Evolutionary conservation across 2,329 filamentous ascomycete genomes (phyloP), one percentile per base, ranked within the genome.

Genomic region (Byssoonygena ceratinophila): DNA sequence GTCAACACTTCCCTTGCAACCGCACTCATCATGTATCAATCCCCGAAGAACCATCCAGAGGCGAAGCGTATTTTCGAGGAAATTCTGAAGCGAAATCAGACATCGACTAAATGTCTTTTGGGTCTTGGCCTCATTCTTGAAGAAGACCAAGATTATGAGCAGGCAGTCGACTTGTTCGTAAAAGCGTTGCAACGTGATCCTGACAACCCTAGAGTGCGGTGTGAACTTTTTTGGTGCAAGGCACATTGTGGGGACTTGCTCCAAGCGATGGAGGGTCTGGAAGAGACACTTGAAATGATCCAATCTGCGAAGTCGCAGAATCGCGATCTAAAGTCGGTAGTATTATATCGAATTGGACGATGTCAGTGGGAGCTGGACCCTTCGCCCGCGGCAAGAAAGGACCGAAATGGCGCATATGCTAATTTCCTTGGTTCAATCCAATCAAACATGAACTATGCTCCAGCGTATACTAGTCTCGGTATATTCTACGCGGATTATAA

Each of bases 151-250:
- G 85, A 97, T 57, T 96, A 87, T 61, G 75, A 79, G 44, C 78
- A 87, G 61, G 92, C 94, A 0, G 81, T 90, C 36, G 79, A 84
- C 25, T 96, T 94, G 62, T 71, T 98, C 11, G 78, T 77, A 36
- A 80, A 87, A 57, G 92, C 92, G 1, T 67, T 94, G 23, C 66
- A 82, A 57, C 80, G 85, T 22, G 87, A 95, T 62, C 72, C 76
- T 1, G 73, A 74, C 9, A 95, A 96, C 59, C 74, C 89, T 18
- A 84, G 83, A 27, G 84, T 98, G 40, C 83, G 81, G 52, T 84
- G 85, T 14, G 94, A 98, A 68, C 81, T 88, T 16, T 91, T 89
- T 1, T 98, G 92, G 92, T 89, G 92, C 57, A 87, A 85, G 63
- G 87, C 89, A 8, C 76, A 94, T 12, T 85, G 82, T 61, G 87